Evolutionary conservation across 805 yeast genomes (phyloP).

Genomic region (Yarrowia alimentaria): DNA sequence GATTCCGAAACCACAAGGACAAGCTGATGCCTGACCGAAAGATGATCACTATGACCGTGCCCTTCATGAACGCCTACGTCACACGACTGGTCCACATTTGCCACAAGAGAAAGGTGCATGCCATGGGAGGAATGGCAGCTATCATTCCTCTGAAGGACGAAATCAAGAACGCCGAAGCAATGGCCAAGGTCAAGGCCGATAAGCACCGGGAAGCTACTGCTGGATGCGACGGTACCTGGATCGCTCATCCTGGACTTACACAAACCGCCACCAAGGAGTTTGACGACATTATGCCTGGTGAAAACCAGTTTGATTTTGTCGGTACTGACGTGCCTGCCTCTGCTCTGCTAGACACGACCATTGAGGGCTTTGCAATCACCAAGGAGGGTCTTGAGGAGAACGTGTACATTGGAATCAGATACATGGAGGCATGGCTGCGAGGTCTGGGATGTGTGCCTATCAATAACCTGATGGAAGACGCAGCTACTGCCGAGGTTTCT

Average conservation of each 20-base stretch:
- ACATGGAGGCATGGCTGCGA: slow-evolving; percentile 70
- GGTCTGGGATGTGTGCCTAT: slow-evolving; percentile 70
- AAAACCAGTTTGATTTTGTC: slow-evolving; percentile 58
- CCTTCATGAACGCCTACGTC: slow-evolving; percentile 68
- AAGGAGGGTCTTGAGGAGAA: slow-evolving; percentile 63
- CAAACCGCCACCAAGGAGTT: slow-evolving; percentile 61
- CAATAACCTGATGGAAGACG: slow-evolving; percentile 72
- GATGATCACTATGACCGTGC: slow-evolving; percentile 66
- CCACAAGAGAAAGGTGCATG: slow-evolving; percentile 68
- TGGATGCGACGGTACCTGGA: slow-evolving; percentile 76
- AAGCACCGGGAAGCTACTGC: slow-evolving; percentile 62
- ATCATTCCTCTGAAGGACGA: slow-evolving; percentile 68
- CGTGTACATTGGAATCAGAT: slow-evolving; percentile 59
- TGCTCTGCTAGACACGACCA: slow-evolving; percentile 52
- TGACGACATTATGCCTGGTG: slow-evolving; percentile 68
- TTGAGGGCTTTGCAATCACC: slow-evolving; percentile 56
- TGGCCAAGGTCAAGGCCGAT: slow-evolving; percentile 63
- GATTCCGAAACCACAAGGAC: slow-evolving; percentile 56
- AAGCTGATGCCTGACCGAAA: slow-evolving; percentile 67
- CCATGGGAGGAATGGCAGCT: slow-evolving; percentile 78
- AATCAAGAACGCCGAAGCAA: slow-evolving; percentile 53
- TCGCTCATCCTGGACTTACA: slow-evolving; percentile 70
- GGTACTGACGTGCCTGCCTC: slow-evolving; percentile 46
- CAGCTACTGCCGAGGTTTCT: slow-evolving; percentile 72
- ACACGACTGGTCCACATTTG: slow-evolving; percentile 61